Conservation (phyloP, 345 rosid species). For the Linum lewisii region DNA sequence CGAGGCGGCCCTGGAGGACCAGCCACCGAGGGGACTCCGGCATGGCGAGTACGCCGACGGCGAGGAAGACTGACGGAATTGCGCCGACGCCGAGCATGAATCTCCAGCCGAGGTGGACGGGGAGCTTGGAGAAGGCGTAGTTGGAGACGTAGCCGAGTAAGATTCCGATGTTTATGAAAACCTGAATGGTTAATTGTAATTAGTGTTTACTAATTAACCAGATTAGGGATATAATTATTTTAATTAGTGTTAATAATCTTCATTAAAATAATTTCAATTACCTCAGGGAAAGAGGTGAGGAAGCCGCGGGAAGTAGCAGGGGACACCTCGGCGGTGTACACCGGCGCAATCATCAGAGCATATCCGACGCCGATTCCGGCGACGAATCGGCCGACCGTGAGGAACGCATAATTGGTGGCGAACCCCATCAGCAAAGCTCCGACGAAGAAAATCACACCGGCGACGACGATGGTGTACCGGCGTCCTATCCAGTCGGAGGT, state of each 20-base stretch:
- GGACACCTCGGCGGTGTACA: slow-evolving; percentile 5
- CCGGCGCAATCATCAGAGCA: slow-evolving; percentile 4
- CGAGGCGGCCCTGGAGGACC: slow-evolving; percentile 11
- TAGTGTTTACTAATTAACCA: background rate
- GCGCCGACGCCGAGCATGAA: slow-evolving; percentile 15
- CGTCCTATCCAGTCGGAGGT: slow-evolving; percentile 6
- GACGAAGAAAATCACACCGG: slow-evolving; percentile 1
- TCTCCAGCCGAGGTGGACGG: slow-evolving; percentile 7
- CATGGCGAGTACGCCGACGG: slow-evolving; percentile 10
- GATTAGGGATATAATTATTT: too few species aligned
- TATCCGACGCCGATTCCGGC: slow-evolving; percentile 4
- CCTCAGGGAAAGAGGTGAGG: slow-evolving; percentile 6
- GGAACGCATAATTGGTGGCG: slow-evolving; percentile 3
- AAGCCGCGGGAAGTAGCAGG: slow-evolving; percentile 5
- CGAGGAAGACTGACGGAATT: slow-evolving; percentile 9
- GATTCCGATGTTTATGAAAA: background rate
- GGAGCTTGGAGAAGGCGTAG: slow-evolving; percentile 3
- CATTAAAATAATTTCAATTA: too few species aligned
- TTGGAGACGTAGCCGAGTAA: slow-evolving; percentile 3
- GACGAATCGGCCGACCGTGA: slow-evolving; percentile 5
- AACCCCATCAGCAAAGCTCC: slow-evolving; percentile 5
- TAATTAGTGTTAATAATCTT: too few species aligned
- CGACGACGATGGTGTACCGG: slow-evolving; percentile 2
- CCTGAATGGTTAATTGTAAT: background rate
- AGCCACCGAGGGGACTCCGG: slow-evolving; percentile 19